Base-by-base conservation (phyloP, 192 early-diverging fungal genomes). In the Rhizoclosmatium globosum region DNA sequence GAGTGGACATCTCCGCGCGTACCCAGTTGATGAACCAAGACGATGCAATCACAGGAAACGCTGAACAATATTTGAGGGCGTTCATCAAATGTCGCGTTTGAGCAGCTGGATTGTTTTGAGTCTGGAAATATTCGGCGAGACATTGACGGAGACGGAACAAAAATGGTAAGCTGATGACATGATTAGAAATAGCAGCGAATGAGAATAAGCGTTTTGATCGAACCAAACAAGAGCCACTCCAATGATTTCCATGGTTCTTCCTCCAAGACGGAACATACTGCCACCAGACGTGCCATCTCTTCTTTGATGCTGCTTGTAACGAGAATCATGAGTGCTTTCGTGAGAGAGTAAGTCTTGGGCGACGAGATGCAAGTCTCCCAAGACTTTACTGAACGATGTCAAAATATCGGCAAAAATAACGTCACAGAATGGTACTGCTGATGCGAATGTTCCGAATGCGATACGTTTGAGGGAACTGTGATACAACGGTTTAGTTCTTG, bases 331-430 rank as follows among this genome's bases (percentile, higher is more conserved):
- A 23, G 6, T 42, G 21, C 23, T 17, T 42, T 76, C 41, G 48
- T 76, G 64, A 11, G 74, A 65, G 43, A 76, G 46, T 23, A 76
- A 67, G 78, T 93, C 89, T 58, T 92, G 91, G 17, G 83, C 83
- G 0, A 94, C 90, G 11, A 90, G 83, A 67, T 91, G 89, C 13
- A 96, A 74, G 80, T 98, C 97, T 11, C 94, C 94, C 70, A 98
- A 86, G 21, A 96, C 93, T 60, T 93, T 90, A 2, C 96, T 94
- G 82, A 95, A 98, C 69, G 94, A 95, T 0, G 97, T 98, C 83
- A 99, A 79, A 43, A 98, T 94, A 89, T 99, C 98, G 0, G 97
- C 96, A 64, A 99, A 83, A 46, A 99, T 92, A 41, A 97, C 89
- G 75, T 99, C 98, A 71, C 82, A 84, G 62, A 89, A 87, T 23